phyloP scores from a whole-genome alignment of 371 early-diverging fungal species.

The Saksenaea vasiformis region DNA sequence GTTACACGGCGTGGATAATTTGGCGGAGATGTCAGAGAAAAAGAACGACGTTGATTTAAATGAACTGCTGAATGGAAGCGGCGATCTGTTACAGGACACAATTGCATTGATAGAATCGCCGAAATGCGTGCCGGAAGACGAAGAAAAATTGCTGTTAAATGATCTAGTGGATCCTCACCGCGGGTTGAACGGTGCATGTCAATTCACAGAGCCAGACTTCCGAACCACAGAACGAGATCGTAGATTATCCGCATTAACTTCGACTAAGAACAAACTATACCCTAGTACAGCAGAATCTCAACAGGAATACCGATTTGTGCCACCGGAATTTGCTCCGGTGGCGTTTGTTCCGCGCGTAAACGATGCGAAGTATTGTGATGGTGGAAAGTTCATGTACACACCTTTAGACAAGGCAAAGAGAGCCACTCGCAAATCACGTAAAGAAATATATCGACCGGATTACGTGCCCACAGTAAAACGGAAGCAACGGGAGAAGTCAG shows the following conservation, averaged over 20 bases:
- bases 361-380: slow-evolving; percentile 46
- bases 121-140: not conserved
- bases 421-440: slow-evolving; percentile 2
- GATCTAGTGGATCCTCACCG: not conserved
- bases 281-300: not conserved
- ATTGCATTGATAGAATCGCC: not conserved
- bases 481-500: not conserved
- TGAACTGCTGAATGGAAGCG: not conserved
- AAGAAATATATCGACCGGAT: slow-evolving; percentile 40
- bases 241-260: not conserved
- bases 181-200: not conserved
- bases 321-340: slow-evolving; percentile 51
- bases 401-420: slow-evolving; percentile 10
- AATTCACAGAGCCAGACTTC: not conserved
- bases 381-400: slow-evolving; percentile 51
- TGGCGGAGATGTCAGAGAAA: not conserved
- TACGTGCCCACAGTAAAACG: slow-evolving; percentile 28
- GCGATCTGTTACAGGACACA: not conserved
- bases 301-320: slow-evolving; percentile 11
- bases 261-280: not conserved
- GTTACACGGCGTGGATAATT: not conserved
- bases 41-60: not conserved
- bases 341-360: slow-evolving; percentile 32
- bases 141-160: not conserved
- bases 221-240: not conserved